Evolutionary conservation across 176 grass and related monocot species (phyloP).

Genomic region (Bromus sterilis): DNA sequence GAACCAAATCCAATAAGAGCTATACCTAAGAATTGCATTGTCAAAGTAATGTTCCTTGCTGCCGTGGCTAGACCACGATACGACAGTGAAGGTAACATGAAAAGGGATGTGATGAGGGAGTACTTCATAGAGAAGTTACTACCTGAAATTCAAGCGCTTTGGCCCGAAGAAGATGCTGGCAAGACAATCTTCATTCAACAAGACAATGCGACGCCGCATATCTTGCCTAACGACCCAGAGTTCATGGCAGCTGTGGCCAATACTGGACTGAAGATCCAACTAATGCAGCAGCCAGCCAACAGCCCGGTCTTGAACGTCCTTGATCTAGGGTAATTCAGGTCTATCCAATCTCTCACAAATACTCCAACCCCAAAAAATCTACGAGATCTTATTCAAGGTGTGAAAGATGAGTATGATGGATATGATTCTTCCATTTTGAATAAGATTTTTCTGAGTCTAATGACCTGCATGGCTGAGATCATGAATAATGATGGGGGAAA

Average conservation of each 20-base stretch:
- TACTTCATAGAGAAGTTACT: neutral
- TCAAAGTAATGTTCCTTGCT: neutral
- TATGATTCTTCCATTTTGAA: neutral
- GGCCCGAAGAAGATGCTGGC: neutral
- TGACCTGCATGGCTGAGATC: neutral
- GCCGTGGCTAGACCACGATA: neutral
- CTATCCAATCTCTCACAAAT: neutral
- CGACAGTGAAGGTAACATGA: neutral
- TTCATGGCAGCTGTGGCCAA: neutral
- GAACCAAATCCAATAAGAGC: neutral
- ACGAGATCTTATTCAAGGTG: neutral
- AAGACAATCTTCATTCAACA: neutral
- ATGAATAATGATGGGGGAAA: neutral
- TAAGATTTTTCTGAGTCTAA: neutral
- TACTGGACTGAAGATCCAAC: neutral
- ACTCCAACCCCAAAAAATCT: neutral
- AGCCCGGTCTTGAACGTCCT: neutral
- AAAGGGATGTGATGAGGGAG: neutral
- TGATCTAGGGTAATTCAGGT: neutral
- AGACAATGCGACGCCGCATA: neutral
- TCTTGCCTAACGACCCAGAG: neutral
- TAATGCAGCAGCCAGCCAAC: neutral
- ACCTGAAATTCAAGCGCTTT: neutral
- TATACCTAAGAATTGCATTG: neutral
- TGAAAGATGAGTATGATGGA: neutral